Conservation (phyloP, 441 rosid species). For the Brassica balearica region DNA sequence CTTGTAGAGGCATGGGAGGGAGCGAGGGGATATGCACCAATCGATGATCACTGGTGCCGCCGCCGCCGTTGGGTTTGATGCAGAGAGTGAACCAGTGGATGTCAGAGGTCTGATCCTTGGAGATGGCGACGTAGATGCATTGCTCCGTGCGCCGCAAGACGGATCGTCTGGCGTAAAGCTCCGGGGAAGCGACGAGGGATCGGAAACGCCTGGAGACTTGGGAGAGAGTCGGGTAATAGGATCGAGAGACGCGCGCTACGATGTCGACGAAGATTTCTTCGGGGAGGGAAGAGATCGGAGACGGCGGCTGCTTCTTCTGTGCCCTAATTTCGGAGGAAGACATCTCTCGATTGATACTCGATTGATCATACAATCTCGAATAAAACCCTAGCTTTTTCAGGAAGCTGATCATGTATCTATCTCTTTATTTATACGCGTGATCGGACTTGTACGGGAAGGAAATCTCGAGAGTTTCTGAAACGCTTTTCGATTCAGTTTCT, state of each 20-base stretch:
- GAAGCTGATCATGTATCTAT: neutral
- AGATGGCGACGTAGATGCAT: constrained; percentile 36
- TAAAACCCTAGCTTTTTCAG: constrained; percentile 20
- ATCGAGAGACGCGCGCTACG: constrained; percentile 28
- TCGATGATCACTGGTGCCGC: neutral
- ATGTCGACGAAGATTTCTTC: constrained; percentile 36
- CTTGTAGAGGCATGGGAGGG: constrained; percentile 41
- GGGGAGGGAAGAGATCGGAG: constrained; percentile 24
- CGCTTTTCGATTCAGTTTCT: constrained; percentile 6
- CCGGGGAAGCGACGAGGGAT: constrained; percentile 31
- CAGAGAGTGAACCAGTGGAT: constrained; percentile 40
- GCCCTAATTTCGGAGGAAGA: constrained; percentile 30
- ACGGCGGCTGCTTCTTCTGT: constrained; percentile 32
- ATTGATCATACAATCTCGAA: neutral
- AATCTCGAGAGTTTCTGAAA: constrained; percentile 3
- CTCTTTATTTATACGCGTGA: neutral
- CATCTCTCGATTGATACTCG: neutral
- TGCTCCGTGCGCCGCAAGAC: constrained; percentile 13
- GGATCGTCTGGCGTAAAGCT: constrained; percentile 36
- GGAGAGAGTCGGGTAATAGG: constrained; percentile 26
- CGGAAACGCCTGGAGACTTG: constrained; percentile 35
- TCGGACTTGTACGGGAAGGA: neutral
- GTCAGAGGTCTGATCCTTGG: constrained; percentile 35
- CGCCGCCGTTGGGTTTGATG: constrained; percentile 9
- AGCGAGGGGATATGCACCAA: constrained; percentile 34